Evolutionary conservation across 345 rosid genomes (phyloP).

Genomic region (Trapa bicornis): DNA sequence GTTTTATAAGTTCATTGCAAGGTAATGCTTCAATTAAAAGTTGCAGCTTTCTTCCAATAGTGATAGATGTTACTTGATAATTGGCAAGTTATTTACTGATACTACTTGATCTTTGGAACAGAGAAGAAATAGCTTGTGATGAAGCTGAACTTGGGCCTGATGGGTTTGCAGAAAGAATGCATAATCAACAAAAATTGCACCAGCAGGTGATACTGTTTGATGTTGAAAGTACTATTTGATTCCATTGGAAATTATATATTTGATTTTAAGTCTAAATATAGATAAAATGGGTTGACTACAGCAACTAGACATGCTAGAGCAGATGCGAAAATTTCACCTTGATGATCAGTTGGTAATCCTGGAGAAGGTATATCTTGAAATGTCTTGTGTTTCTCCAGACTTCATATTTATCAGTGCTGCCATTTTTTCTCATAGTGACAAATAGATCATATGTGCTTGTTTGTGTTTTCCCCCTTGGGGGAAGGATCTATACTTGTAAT

Average conservation of each 20-base stretch:
- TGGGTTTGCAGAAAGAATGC: conserved; percentile 45
- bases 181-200: conserved; percentile 37
- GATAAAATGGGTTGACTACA: conserved; percentile 11
- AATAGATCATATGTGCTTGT: not conserved
- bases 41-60: not conserved
- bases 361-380: conserved; percentile 32
- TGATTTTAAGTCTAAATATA: not conserved
- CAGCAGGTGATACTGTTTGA: conserved; percentile 31
- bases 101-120: conserved; percentile 10
- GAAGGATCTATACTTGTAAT: too few species aligned
- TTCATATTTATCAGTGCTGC: not conserved
- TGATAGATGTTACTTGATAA: not conserved
- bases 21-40: conserved; percentile 6
- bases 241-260: not conserved
- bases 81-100: not conserved
- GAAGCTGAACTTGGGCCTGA: conserved; percentile 73
- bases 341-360: conserved; percentile 66
- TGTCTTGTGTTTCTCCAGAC: not conserved
- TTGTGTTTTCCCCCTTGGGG: too few species aligned
- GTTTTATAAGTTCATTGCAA: conserved; percentile 59
- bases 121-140: conserved; percentile 69
- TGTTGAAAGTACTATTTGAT: not conserved
- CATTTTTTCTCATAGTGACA: not conserved
- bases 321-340: conserved; percentile 56
- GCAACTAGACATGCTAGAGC: conserved; percentile 81